Percentiles rank a stretch among this genome's conserved stretches.
phyloP scores from a whole-genome alignment of 257 asterid genomes.

The Ocimum tenuiflorum region DNA sequence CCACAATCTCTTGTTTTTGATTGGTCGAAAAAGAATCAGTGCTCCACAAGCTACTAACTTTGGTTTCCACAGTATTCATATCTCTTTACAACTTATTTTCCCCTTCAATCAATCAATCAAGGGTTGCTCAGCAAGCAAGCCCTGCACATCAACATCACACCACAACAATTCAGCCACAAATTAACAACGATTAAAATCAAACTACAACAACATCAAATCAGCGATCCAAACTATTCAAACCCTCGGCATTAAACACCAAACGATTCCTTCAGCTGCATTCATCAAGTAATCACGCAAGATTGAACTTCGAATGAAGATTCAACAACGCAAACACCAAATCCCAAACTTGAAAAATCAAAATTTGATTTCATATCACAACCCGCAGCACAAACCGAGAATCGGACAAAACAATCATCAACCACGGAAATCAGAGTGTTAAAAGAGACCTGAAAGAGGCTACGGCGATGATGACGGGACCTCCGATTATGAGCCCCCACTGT shows the following conservation, averaged over 20 bases:
- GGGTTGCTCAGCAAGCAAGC: constrained; percentile 43
- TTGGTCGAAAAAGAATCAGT: background rate
- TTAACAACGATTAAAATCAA: background rate
- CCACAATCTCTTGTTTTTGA: background rate
- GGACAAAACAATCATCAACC: background rate
- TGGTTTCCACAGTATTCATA: constrained; percentile 22
- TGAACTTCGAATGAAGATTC: background rate
- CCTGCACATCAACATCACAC: constrained; percentile 29
- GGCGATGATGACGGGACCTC: background rate
- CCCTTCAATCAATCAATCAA: constrained; percentile 30
- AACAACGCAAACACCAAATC: background rate
- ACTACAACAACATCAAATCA: background rate
- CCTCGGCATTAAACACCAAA: background rate
- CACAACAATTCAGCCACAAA: background rate
- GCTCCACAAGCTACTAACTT: background rate
- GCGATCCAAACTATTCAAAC: too few relatives aligned
- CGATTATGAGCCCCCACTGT: background rate
- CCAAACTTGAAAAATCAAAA: background rate
- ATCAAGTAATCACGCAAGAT: background rate
- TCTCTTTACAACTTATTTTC: constrained; percentile 23
- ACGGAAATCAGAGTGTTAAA: too few relatives aligned
- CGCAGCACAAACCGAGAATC: background rate
- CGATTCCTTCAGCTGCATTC: constrained; percentile 8
- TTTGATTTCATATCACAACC: background rate
- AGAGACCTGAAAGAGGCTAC: constrained; percentile 4